phyloP scores from a whole-genome alignment of 306 rosid genomes.

The Cucurbita maxima region DNA sequence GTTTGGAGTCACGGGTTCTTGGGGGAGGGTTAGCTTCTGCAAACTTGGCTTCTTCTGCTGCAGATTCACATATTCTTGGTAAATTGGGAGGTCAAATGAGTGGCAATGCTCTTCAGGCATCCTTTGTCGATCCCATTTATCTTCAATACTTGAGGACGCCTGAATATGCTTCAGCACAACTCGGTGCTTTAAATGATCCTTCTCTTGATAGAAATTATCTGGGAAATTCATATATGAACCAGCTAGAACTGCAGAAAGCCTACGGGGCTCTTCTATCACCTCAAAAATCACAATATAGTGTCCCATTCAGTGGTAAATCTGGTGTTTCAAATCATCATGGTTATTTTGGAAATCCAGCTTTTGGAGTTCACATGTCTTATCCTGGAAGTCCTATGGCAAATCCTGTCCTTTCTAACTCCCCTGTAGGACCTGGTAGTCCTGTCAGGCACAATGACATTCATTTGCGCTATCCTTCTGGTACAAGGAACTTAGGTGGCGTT shows the following conservation, averaged over 20 bases:
- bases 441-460: conserved; percentile 65
- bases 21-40: conserved; percentile 54
- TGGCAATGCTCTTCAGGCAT: conserved; percentile 57
- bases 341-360: conserved; percentile 69
- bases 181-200: conserved; percentile 58
- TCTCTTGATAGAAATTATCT: conserved; percentile 57
- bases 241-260: conserved; percentile 78
- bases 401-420: conserved; percentile 52
- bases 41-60: conserved; percentile 26
- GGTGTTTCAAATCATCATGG: conserved; percentile 62
- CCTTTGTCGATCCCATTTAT: conserved; percentile 82
- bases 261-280: conserved; percentile 59
- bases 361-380: conserved; percentile 62
- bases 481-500: conserved; percentile 65
- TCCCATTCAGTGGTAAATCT: conserved; percentile 49
- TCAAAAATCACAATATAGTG: conserved; percentile 69
- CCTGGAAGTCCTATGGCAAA: conserved; percentile 84
- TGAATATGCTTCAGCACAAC: conserved; percentile 76
- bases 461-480: conserved; percentile 64
- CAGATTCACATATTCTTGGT: conserved; percentile 53
- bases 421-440: conserved; percentile 85
- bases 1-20: conserved; percentile 64
- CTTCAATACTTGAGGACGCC: conserved; percentile 75
- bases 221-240: conserved; percentile 58
- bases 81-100: conserved; percentile 58